Evolutionary conservation across 2,329 filamentous ascomycete genomes (phyloP).

Genomic region (Graphium sp.): DNA sequence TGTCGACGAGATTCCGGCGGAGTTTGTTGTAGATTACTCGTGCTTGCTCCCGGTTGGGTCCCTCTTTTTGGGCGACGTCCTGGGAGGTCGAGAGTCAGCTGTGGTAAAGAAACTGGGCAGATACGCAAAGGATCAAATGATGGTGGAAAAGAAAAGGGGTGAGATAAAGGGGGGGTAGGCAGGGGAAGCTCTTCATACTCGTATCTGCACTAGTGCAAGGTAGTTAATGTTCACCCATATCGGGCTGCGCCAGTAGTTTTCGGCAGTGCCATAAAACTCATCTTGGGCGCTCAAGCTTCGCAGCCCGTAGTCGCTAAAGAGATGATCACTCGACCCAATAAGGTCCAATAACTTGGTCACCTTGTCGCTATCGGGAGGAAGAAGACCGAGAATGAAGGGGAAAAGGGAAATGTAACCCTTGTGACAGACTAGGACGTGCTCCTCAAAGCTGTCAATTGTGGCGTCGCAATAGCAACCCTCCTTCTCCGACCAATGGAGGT

Average conservation of each 20-base stretch:
- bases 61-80: slow-evolving; percentile 47
- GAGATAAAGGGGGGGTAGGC: neutral
- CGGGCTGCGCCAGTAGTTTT: slow-evolving; percentile 95
- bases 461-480: slow-evolving; percentile 83
- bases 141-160: neutral
- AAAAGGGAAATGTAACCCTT: slow-evolving; percentile 92
- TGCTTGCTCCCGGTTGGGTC: slow-evolving; percentile 54
- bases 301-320: slow-evolving; percentile 86
- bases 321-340: slow-evolving; percentile 61
- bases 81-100: slow-evolving; percentile 12
- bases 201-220: slow-evolving; percentile 60
- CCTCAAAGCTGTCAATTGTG: slow-evolving; percentile 89
- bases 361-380: slow-evolving; percentile 57
- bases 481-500: slow-evolving; percentile 80
- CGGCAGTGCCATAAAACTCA: slow-evolving; percentile 69
- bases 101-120: too few species aligned
- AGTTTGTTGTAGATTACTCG: slow-evolving; percentile 59
- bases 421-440: slow-evolving; percentile 78
- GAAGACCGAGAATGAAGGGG: slow-evolving; percentile 73
- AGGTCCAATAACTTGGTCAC: slow-evolving; percentile 62
- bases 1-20: slow-evolving; percentile 72
- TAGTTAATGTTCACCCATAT: slow-evolving; percentile 98
- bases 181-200: too few species aligned
- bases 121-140: slow-evolving; percentile 5
- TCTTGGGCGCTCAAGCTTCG: slow-evolving; percentile 75